A percentile compares a stretch with the other conserved stretches of the same genome.
Evolutionary conservation across 805 yeast species (phyloP).

Genomic region (Candida krabiensis): DNA sequence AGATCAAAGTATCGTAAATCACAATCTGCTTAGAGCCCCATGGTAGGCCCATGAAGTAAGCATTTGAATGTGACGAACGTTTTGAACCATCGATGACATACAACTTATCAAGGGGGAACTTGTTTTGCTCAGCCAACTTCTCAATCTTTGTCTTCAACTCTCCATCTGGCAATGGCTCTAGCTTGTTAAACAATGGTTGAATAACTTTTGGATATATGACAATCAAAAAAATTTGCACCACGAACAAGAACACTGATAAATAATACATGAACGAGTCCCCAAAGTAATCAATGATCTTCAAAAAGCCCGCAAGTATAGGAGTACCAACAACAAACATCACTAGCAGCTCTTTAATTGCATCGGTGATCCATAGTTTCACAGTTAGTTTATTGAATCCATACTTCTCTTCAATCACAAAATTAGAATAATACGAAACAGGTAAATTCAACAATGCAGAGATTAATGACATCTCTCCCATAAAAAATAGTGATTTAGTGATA

Average conservation of each 20-base stretch:
- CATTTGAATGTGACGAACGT: constrained; percentile 95
- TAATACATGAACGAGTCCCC: constrained; percentile 83
- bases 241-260: constrained; percentile 68
- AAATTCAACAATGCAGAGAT: constrained; percentile 53
- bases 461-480: constrained; percentile 51
- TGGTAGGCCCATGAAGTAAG: constrained; percentile 94
- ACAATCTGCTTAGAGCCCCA: constrained; percentile 94
- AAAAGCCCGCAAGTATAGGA: constrained; percentile 71
- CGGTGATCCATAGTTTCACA: constrained; percentile 65
- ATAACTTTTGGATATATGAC: constrained; percentile 82
- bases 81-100: constrained; percentile 96
- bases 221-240: constrained; percentile 70
- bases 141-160: constrained; percentile 82
- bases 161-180: constrained; percentile 87
- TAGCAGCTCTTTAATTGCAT: constrained; percentile 58
- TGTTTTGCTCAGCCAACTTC: constrained; percentile 66
- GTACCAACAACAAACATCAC: constrained; percentile 62
- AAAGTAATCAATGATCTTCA: constrained; percentile 76
- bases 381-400: constrained; percentile 93
- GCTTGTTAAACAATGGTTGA: constrained; percentile 90
- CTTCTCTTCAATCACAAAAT: constrained; percentile 87
- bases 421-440: constrained; percentile 73
- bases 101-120: constrained; percentile 83
- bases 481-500: constrained; percentile 70
- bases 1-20: constrained; percentile 85